Conservation (phyloP, 2,329 filamentous ascomycete species). For the Fusarium abutilonis region DNA sequence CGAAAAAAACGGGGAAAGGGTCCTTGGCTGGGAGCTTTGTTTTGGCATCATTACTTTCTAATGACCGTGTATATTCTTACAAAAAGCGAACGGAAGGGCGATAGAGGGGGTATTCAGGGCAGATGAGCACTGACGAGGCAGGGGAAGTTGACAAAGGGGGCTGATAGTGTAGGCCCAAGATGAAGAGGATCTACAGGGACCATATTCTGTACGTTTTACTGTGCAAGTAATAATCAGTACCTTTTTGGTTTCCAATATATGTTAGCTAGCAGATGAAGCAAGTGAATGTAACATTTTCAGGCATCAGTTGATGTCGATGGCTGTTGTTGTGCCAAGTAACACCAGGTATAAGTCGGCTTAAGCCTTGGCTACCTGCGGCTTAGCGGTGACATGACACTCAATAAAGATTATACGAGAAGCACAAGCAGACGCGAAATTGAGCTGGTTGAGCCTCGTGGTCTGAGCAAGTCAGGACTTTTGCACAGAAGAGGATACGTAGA, state of each 20-base stretch:
- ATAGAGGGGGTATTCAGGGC: constrained; percentile 40
- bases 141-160: constrained; percentile 29
- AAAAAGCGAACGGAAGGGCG: constrained; percentile 41
- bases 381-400: constrained; percentile 8
- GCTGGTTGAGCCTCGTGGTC: constrained; percentile 24
- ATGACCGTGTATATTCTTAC: constrained; percentile 47
- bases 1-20: constrained; percentile 40
- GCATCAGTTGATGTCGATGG: background rate
- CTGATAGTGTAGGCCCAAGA: constrained; percentile 23
- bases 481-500: constrained; percentile 28
- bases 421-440: constrained; percentile 19
- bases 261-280: constrained; percentile 18
- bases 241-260: constrained; percentile 30
- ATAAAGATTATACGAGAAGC: constrained; percentile 5
- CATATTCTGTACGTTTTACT: constrained; percentile 45
- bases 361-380: background rate
- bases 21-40: constrained; percentile 44
- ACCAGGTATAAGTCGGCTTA: constrained; percentile 7
- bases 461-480: constrained; percentile 39
- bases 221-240: constrained; percentile 40
- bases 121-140: constrained; percentile 28
- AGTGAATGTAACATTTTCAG: constrained; percentile 12
- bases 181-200: constrained; percentile 28
- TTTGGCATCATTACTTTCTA: constrained; percentile 47
- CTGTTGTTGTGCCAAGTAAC: constrained; percentile 20